Evolutionary conservation across 2,329 filamentous ascomycete genomes (phyloP).

Genomic region (Talaromyces verruculosus): DNA sequence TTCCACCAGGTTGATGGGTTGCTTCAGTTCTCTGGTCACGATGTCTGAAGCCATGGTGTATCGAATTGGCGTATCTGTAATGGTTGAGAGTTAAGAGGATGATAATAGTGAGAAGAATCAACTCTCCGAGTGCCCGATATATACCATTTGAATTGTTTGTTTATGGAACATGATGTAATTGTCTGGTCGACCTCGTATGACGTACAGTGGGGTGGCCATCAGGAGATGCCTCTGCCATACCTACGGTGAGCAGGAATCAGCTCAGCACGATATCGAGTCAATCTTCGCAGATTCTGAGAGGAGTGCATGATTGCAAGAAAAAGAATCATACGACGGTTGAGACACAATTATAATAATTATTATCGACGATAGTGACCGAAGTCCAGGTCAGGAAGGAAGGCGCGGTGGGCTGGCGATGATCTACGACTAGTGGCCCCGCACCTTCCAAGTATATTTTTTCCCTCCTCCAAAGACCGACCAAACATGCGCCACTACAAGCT

Average conservation of each 20-base stretch:
- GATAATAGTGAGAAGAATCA: neutral
- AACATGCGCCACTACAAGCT: neutral
- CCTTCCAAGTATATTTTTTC: neutral
- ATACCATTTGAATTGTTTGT: neutral
- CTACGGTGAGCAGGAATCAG: neutral
- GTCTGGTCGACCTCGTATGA: neutral
- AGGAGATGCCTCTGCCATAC: neutral
- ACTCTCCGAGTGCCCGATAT: neutral
- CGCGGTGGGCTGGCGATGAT: neutral
- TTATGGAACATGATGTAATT: constrained; percentile 17
- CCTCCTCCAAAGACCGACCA: neutral
- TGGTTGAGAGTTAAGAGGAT: neutral
- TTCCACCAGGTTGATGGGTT: constrained; percentile 44
- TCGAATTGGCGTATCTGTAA: neutral
- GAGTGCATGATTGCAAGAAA: neutral
- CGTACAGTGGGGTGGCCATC: constrained; percentile 7
- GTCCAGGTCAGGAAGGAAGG: neutral
- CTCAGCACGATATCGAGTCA: neutral
- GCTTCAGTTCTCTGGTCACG: constrained; percentile 43
- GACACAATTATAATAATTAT: neutral
- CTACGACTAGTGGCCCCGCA: neutral
- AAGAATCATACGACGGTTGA: neutral
- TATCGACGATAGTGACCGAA: neutral
- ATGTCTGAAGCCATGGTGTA: constrained; percentile 29
- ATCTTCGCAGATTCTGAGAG: too few species aligned